Evolutionary conservation across 1,284 basidiomycete species (phyloP).

Genomic region (Vanrija humicola): DNA sequence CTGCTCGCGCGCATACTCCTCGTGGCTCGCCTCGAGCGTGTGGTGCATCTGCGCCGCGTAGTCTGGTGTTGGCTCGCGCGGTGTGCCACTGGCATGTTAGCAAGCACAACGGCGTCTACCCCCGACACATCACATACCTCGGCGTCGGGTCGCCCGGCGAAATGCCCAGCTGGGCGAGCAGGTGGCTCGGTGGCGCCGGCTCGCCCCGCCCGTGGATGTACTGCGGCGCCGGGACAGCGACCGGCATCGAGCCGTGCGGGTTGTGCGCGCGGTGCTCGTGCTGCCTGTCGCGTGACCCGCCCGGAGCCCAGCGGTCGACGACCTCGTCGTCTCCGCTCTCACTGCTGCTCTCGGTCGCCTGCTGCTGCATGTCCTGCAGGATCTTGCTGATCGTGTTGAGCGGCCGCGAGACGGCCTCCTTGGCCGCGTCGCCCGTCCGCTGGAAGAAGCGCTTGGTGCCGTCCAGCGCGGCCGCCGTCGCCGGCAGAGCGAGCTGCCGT

Average conservation of each 20-base stretch:
- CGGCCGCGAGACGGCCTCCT: slow-evolving; percentile 72
- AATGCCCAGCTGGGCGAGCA: slow-evolving; percentile 17
- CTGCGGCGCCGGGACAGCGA: neutral
- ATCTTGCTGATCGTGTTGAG: slow-evolving; percentile 80
- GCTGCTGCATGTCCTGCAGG: slow-evolving; percentile 59
- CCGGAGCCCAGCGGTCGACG: neutral
- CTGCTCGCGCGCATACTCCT: slow-evolving; percentile 26
- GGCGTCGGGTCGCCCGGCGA: slow-evolving; percentile 4
- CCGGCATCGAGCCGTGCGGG: neutral
- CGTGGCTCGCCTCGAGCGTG: slow-evolving; percentile 33
- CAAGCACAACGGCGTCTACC: too few relatives aligned
- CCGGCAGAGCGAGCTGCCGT: slow-evolving; percentile 64
- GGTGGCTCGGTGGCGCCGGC: slow-evolving; percentile 11
- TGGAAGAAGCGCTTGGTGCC: slow-evolving; percentile 71
- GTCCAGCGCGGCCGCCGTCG: slow-evolving; percentile 62
- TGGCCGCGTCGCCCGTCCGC: slow-evolving; percentile 68
- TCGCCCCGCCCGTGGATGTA: neutral
- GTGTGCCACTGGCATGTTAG: neutral
- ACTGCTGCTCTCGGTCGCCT: slow-evolving; percentile 19
- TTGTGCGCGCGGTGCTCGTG: neutral
- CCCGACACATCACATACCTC: too few relatives aligned
- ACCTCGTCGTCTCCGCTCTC: slow-evolving; percentile 21
- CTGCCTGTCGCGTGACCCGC: slow-evolving; percentile 3
- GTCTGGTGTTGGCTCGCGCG: slow-evolving; percentile 10
- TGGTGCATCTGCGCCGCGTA: slow-evolving; percentile 21